Conservation (phyloP, 108 stramenopile genomes). For the Nitzschia sp. region DNA sequence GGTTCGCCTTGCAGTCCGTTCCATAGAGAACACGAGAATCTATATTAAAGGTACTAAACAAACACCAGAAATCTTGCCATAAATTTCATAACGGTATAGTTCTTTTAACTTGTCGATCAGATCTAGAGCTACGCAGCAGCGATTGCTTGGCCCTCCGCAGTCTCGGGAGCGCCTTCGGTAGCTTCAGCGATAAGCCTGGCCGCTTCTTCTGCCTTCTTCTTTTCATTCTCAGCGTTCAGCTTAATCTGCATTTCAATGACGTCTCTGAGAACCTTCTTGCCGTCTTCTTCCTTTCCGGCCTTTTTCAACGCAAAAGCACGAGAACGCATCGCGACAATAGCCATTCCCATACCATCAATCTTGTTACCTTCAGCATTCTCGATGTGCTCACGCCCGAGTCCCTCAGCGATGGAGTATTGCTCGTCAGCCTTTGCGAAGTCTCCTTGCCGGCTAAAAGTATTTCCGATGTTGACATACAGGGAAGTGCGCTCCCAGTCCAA, state of each 20-base stretch:
- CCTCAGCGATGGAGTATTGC: slow-evolving; percentile 69
- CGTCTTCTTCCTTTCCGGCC: slow-evolving; percentile 76
- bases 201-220: slow-evolving; percentile 67
- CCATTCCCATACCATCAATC: slow-evolving; percentile 86
- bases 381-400: slow-evolving; percentile 79
- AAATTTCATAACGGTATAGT: too few relatives aligned
- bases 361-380: slow-evolving; percentile 67
- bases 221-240: slow-evolving; percentile 63
- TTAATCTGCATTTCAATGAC: slow-evolving; percentile 74
- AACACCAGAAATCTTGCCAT: too few relatives aligned
- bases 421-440: slow-evolving; percentile 73
- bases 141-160: background rate
- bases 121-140: slow-evolving; percentile 8
- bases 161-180: slow-evolving; percentile 1
- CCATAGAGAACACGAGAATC: too few relatives aligned
- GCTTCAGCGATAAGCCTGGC: slow-evolving; percentile 36
- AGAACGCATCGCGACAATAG: slow-evolving; percentile 73
- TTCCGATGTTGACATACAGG: slow-evolving; percentile 84
- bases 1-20: too few relatives aligned
- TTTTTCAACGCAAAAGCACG: slow-evolving; percentile 83
- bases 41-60: too few relatives aligned
- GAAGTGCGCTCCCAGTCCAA: slow-evolving; percentile 90
- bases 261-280: slow-evolving; percentile 71
- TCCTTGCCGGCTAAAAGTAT: slow-evolving; percentile 76
- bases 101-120: too few relatives aligned